Conservation (phyloP, 1,139 yeast genomes). For the Hyphopichia khmerensis region DNA sequence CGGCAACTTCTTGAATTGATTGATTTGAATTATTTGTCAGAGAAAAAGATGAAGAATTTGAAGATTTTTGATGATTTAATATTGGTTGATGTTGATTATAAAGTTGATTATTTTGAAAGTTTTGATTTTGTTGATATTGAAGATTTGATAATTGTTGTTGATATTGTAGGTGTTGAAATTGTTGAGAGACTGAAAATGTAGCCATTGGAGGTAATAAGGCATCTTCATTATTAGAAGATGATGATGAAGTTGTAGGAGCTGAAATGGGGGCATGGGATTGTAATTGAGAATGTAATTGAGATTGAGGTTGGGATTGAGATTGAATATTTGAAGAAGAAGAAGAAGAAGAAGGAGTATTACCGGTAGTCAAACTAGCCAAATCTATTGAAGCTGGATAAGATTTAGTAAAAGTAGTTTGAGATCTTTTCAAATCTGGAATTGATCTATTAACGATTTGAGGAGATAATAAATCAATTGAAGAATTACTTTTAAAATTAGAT, state of each 20-base stretch:
- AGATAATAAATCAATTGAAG: constrained; percentile 27
- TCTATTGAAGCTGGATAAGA: constrained; percentile 41
- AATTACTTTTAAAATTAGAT: constrained; percentile 1
- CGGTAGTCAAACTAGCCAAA: constrained; percentile 18
- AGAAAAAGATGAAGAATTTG: constrained; percentile 5
- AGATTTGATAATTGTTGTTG: constrained; percentile 2
- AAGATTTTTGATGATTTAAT: neutral
- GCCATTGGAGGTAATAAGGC: constrained; percentile 43
- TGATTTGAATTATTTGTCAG: constrained; percentile 1
- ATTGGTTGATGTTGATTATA: neutral
- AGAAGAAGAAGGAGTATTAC: neutral
- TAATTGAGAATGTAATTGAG: too few relatives aligned
- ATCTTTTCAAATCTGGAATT: constrained; percentile 7
- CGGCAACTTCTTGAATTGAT: constrained; percentile 5
- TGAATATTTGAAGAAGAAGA: neutral
- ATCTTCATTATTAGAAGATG: constrained; percentile 1
- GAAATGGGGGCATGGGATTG: too few relatives aligned
- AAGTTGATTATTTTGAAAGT: too few relatives aligned
- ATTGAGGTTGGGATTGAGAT: constrained; percentile 1
- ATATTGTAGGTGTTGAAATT: neutral
- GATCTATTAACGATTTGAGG: constrained; percentile 19
- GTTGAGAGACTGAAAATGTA: constrained; percentile 20
- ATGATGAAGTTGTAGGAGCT: too few relatives aligned
- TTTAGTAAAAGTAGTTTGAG: constrained; percentile 25
- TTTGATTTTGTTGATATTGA: neutral